These are phyloP conservation scores for Beauveria australis DNA, from an alignment of 2,329 filamentous ascomycete species.

Conservation along the genomic window DNA sequence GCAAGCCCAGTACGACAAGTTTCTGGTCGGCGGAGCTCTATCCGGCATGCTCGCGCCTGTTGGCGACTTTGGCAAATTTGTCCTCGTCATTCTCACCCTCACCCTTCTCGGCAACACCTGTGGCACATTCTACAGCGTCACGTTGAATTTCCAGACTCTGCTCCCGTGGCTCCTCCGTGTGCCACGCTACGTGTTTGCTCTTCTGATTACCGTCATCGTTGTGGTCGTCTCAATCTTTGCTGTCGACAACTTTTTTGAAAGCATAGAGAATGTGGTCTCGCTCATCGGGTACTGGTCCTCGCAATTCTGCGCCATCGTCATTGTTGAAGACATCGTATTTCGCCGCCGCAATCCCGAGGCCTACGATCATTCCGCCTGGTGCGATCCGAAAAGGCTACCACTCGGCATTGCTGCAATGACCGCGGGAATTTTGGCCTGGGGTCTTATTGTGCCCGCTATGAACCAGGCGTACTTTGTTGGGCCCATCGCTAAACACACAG, in stretches of 20 bases:
- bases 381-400: constrained; percentile 35
- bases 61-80: constrained; percentile 54
- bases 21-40: constrained; percentile 50
- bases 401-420: constrained; percentile 38
- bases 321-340: constrained; percentile 40
- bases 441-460: constrained; percentile 51
- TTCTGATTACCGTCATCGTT: constrained; percentile 50
- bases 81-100: constrained; percentile 50
- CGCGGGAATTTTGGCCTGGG: constrained; percentile 38
- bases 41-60: constrained; percentile 50
- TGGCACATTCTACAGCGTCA: constrained; percentile 53
- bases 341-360: constrained; percentile 34
- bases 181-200: constrained; percentile 48
- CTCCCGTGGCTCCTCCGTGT: constrained; percentile 46
- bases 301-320: constrained; percentile 43
- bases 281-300: constrained; percentile 53
- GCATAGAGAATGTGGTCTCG: constrained; percentile 48
- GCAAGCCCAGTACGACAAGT: constrained; percentile 43
- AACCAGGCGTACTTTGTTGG: constrained; percentile 53
- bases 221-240: constrained; percentile 51
- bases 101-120: constrained; percentile 52
- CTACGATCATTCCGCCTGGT: constrained; percentile 41
- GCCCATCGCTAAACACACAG: constrained; percentile 50
- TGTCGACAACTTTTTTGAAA: constrained; percentile 47
- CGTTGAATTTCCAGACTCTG: constrained; percentile 57